Percentiles rank a stretch among this genome's conserved stretches.
Conservation (phyloP, 805 yeast genomes). For the Metschnikowia drakensbergensis region DNA sequence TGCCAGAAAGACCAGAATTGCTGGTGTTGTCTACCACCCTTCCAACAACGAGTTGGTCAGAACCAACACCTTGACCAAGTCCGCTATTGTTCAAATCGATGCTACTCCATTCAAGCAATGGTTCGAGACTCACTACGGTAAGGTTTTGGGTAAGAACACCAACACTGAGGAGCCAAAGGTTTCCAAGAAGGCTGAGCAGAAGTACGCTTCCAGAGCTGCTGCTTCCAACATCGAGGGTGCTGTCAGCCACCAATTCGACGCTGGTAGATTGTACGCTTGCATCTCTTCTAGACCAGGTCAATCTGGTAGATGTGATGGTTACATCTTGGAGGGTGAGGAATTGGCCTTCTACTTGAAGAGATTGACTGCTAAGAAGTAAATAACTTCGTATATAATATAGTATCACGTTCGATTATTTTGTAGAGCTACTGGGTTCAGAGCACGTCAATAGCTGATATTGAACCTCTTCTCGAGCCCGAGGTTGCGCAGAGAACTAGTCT, state of each 20-base stretch:
- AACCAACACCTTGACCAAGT: conserved; percentile 98
- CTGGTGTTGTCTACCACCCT: conserved; percentile 98
- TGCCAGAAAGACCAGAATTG: conserved; percentile 98
- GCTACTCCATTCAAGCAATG: conserved; percentile 99
- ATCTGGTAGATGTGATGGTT: conserved; percentile 99
- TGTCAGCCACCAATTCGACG: conserved; percentile 94
- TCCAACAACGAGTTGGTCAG: conserved; percentile 99
- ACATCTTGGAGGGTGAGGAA: conserved; percentile 99
- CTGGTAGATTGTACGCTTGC: conserved; percentile 98
- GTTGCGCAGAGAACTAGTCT: too few species aligned
- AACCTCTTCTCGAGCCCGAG: too few species aligned
- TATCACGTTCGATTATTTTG: conserved; percentile 9
- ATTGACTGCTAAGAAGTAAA: conserved; percentile 97
- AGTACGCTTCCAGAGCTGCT: conserved; percentile 89
- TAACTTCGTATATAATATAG: conserved; percentile 12
- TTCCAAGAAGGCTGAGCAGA: conserved; percentile 81
- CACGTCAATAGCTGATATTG: too few species aligned
- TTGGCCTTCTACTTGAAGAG: conserved; percentile 99
- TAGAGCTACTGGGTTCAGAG: background rate
- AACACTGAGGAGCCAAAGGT: conserved; percentile 49
- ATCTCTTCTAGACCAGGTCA: conserved; percentile 99
- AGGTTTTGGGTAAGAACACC: conserved; percentile 83
- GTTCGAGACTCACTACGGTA: conserved; percentile 98
- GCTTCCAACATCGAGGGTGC: conserved; percentile 82
- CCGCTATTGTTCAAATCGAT: conserved; percentile 98